Evolutionary conservation across 345 rosid genomes (phyloP), one percentile per base, ranked within the genome.

Genomic region (Jatropha curcas): DNA sequence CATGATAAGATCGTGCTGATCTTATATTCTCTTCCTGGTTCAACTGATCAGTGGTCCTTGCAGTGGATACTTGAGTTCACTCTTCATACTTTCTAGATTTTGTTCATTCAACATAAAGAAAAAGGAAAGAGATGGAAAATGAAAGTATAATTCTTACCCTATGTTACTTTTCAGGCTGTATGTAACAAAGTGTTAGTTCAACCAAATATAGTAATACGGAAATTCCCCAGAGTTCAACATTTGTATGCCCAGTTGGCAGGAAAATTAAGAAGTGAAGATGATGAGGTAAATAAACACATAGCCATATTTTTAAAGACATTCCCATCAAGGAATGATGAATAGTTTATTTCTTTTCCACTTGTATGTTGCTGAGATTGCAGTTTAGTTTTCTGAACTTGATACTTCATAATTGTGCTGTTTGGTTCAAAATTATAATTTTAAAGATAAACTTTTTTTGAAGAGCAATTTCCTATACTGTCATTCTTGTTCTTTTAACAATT

Each of bases 221-320:
- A 94, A 74, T 86, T 92, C 52, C 85, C 90, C 75, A 84, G 96
- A 85, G 84, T 93, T 64, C 97, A 93, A 71, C 98, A 93, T 77
- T 62, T 93, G 63, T 86, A 87, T 75, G 90, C 98, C 66, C 90
- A 76, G 61, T 75, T 94, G 66, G 81, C 86, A 55, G 97, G 97
- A 59, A 80, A 70, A 66, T 77, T 94, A 77, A 86, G 82, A 81
- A 90, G 84, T 43, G 93, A 92, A 87, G 97, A 87, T 62, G 98
- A 90, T 30, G 97, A 94, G 91, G 97, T 90, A 68, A 74, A 57
- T 70, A 14, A 57, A 50, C 60, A 39, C 11, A 4, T 51, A 34
- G 41, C 5, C n/a, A 9, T 60, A 6, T 66, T 51, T 71, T 41
- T 50, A 57, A 45, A 27, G 52, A 30, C 39, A 48, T 56, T 48